phyloP scores from a whole-genome alignment of 108 stramenopile species.

The Nannochloropsis salina region DNA sequence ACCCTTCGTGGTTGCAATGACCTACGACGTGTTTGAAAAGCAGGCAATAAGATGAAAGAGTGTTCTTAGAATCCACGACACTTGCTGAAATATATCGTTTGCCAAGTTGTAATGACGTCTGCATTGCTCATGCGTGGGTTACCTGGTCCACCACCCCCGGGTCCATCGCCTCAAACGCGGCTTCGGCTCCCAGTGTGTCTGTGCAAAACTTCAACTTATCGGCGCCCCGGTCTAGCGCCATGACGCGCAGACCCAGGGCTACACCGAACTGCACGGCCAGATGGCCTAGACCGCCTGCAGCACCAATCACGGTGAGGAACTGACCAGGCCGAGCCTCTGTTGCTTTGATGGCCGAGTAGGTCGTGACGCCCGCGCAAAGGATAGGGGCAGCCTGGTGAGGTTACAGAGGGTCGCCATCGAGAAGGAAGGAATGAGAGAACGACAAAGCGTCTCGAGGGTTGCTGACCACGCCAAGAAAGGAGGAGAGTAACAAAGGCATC shows the following conservation, averaged over 20 bases:
- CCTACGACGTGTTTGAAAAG: not conserved
- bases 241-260: slow-evolving; percentile 25
- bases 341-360: not conserved
- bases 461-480: too few species aligned
- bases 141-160: not conserved
- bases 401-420: not conserved
- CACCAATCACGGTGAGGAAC: slow-evolving; percentile 27
- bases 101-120: not conserved
- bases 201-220: slow-evolving; percentile 26
- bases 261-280: slow-evolving; percentile 27
- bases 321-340: slow-evolving; percentile 18
- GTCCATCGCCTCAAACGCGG: slow-evolving; percentile 10
- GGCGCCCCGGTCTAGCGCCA: not conserved
- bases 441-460: too few species aligned
- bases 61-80: not conserved
- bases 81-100: not conserved
- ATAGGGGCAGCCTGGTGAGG: slow-evolving; percentile 2
- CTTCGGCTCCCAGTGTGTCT: slow-evolving; percentile 24
- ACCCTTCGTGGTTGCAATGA: not conserved
- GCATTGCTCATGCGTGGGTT: not conserved
- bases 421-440: not conserved
- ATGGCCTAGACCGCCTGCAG: slow-evolving; percentile 27
- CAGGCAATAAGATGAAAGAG: not conserved
- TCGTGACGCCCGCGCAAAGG: not conserved
- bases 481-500: too few species aligned